Evolutionary conservation across 805 yeast genomes (phyloP).

Genomic region (Wickerhamiella domercqiae): DNA sequence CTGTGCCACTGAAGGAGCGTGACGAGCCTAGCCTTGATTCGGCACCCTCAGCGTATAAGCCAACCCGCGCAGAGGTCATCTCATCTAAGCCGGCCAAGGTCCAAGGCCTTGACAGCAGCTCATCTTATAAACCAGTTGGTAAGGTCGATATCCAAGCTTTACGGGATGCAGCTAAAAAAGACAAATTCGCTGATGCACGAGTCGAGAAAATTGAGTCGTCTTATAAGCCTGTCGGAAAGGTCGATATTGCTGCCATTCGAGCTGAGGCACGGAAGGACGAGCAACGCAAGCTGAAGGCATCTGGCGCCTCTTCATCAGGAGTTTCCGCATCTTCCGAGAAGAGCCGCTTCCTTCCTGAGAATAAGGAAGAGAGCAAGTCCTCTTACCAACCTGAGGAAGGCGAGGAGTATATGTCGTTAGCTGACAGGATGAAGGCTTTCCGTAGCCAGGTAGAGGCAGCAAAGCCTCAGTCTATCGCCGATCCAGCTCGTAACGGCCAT

Average conservation of each 20-base stretch:
- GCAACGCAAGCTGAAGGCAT: conserved; percentile 13
- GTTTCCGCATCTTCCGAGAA: background rate
- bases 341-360: background rate
- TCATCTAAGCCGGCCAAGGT: conserved; percentile 11
- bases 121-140: conserved; percentile 24
- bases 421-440: conserved; percentile 21
- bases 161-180: conserved; percentile 19
- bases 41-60: conserved; percentile 47
- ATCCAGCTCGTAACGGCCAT: conserved; percentile 26
- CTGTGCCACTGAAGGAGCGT: conserved; percentile 21
- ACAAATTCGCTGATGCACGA: conserved; percentile 21
- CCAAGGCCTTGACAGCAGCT: conserved; percentile 14
- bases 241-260: conserved; percentile 33
- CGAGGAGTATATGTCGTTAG: conserved; percentile 15
- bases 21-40: conserved; percentile 13
- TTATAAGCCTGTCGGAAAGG: conserved; percentile 49
- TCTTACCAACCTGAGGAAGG: conserved; percentile 12
- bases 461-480: conserved; percentile 11
- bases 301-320: background rate
- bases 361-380: conserved; percentile 3
- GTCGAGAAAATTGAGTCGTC: conserved; percentile 29
- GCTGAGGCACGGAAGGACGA: conserved; percentile 22
- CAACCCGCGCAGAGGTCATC: conserved; percentile 45
- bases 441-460: conserved; percentile 15
- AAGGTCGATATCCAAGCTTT: conserved; percentile 23